Evolutionary conservation across 331 rosid genomes (phyloP), one percentile per base, ranked within the genome.

Genomic region (Quercus tomentella): DNA sequence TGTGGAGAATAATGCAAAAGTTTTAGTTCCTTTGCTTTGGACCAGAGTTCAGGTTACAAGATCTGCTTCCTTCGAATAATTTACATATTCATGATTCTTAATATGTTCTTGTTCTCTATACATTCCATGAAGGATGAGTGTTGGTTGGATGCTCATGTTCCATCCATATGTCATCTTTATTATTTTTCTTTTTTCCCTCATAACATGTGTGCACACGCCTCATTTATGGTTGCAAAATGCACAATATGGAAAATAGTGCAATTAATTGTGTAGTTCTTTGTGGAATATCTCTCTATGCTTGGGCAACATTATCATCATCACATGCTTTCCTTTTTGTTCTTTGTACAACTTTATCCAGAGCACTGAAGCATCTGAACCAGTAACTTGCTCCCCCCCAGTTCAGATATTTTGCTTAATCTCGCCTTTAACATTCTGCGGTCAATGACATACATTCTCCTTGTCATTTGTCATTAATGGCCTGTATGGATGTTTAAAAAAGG

Each of bases 21-120:
- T 89, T 81, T 91, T 95, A 90, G 99, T 95, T 84, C 99, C 99
- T 11, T 93, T 95, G 82, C 94, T 95, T 77, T 95, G 99, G 99
- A 89, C 97, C 81, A 87, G 97, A 90, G 96, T 93, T 86, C 98
- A 95, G 99, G 99, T 95, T 85, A 75, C 77, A 67, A 85, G 76
- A 76, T 83, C 72, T 58, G 7, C 18, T 54, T 17, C 28, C 23
- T 52, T 80, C 21, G 28, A 37, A 78, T 4, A 15, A 37, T 41
- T 75, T 73, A n/a, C 31, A 6, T 21, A 61, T 79, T 74, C 16
- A 23, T 26, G 26, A 76, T 35, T 66, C 28, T 56, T 56, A 71
- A 41, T n/a, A 58, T 25, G 51, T 56, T 26, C 31, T 17, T 57
- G 21, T 73, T 69, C 21, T 11, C 20, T 49, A 69, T 63, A 14